Conservation (phyloP, 176 grass and related monocot species). For the Carex myosuroides region DNA sequence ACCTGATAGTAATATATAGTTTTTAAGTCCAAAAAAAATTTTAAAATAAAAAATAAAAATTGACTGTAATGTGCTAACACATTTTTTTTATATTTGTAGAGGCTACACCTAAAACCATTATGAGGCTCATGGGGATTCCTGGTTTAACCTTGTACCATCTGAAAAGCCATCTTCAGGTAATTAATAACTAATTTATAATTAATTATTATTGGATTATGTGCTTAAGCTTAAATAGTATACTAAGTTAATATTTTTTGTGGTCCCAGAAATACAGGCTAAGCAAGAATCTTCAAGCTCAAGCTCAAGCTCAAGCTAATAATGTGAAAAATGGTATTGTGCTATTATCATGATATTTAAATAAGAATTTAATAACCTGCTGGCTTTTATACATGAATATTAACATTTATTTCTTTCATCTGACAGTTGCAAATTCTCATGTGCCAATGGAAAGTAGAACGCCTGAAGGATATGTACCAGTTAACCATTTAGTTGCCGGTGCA, state of each 20-base stretch:
- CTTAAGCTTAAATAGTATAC: conserved; percentile 30
- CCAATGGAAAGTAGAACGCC: conserved; percentile 31
- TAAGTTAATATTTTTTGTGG: conserved; percentile 11
- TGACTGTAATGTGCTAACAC: background rate
- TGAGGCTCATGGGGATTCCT: conserved; percentile 86
- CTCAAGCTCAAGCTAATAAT: conserved; percentile 38
- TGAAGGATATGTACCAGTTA: conserved; percentile 39
- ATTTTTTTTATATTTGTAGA: conserved; percentile 38
- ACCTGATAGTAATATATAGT: conserved; percentile 56
- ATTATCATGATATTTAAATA: background rate
- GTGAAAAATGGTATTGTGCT: conserved; percentile 43
- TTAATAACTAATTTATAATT: conserved; percentile 28
- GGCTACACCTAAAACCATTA: conserved; percentile 90
- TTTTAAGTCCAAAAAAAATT: background rate
- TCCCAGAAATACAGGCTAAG: conserved; percentile 81
- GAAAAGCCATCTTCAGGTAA: conserved; percentile 96
- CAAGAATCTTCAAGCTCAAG: conserved; percentile 69
- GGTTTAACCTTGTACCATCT: conserved; percentile 93
- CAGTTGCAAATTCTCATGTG: conserved; percentile 33
- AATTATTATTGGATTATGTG: background rate
- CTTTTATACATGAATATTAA: conserved; percentile 8
- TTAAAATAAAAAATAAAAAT: background rate
- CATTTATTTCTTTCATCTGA: conserved; percentile 4
- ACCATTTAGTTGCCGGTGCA: conserved; percentile 27
- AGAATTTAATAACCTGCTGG: background rate